Evolutionary conservation across 2,329 filamentous ascomycete genomes (phyloP).

Genomic region (Acrodontium crateriforme): DNA sequence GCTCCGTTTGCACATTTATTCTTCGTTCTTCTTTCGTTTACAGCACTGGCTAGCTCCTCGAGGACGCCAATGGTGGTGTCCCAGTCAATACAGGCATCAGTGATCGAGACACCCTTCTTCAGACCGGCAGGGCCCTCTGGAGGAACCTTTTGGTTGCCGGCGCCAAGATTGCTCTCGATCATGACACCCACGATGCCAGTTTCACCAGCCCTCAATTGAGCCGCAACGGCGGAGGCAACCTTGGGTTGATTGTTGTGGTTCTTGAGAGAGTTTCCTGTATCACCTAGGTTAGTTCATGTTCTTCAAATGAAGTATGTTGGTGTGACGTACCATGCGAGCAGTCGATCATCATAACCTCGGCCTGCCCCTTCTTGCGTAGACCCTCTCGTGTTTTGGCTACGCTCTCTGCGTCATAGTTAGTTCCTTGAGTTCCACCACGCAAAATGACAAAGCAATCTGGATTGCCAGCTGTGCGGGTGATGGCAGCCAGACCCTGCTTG

Average conservation of each 20-base stretch:
- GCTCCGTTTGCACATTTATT: no score
- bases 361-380: conserved; percentile 57
- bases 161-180: conserved; percentile 96
- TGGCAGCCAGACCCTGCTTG: conserved; percentile 87
- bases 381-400: conserved; percentile 72
- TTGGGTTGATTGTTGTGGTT: conserved; percentile 95
- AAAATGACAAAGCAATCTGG: conserved; percentile 96
- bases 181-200: conserved; percentile 88
- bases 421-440: conserved; percentile 79
- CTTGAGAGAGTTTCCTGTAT: conserved; percentile 69
- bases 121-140: conserved; percentile 71
- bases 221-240: conserved; percentile 67
- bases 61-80: conserved; percentile 73
- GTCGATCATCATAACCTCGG: conserved; percentile 80
- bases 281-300: no score
- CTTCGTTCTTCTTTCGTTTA: conserved; percentile 56
- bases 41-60: conserved; percentile 62
- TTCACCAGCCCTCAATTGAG: conserved; percentile 77
- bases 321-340: conserved; percentile 95
- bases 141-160: conserved; percentile 85
- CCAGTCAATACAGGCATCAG: conserved; percentile 94
- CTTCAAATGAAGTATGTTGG: no score
- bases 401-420: conserved; percentile 81
- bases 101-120: conserved; percentile 91
- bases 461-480: conserved; percentile 88